Conservation (phyloP, 192 early-diverging fungal genomes). For the Funneliformis geosporum region DNA sequence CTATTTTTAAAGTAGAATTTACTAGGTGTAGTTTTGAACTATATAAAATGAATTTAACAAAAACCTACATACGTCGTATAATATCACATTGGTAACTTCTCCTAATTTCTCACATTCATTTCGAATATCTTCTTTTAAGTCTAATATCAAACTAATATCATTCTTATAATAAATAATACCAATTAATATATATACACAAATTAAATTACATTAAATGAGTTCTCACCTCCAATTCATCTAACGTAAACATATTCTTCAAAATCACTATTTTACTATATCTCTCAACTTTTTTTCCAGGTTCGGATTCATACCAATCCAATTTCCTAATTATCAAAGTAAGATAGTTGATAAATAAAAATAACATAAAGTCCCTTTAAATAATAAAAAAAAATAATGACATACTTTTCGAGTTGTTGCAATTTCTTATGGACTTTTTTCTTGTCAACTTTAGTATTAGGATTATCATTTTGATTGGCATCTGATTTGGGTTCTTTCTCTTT, state of each 20-base stretch:
- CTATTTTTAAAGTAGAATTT: conserved; percentile 46
- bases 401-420: conserved; percentile 77
- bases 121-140: conserved; percentile 92
- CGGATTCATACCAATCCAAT: conserved; percentile 89
- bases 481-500: conserved; percentile 64
- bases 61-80: conserved; percentile 83
- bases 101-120: conserved; percentile 92
- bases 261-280: conserved; percentile 83
- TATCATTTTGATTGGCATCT: conserved; percentile 36
- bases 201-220: neutral
- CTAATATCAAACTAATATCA: conserved; percentile 83
- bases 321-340: conserved; percentile 54
- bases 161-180: conserved; percentile 47
- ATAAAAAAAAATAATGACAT: conserved; percentile 24
- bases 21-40: neutral
- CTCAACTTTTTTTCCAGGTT: conserved; percentile 65
- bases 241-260: conserved; percentile 93
- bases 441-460: conserved; percentile 37
- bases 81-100: conserved; percentile 88
- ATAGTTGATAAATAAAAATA: neutral
- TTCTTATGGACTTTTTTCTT: conserved; percentile 65
- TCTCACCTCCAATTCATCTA: conserved; percentile 81
- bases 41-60: conserved; percentile 38
- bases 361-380: neutral
- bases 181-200: neutral